Evolutionary conservation across 2,329 filamentous ascomycete genomes (phyloP).

Genomic region (Neofusicoccum sp.): DNA sequence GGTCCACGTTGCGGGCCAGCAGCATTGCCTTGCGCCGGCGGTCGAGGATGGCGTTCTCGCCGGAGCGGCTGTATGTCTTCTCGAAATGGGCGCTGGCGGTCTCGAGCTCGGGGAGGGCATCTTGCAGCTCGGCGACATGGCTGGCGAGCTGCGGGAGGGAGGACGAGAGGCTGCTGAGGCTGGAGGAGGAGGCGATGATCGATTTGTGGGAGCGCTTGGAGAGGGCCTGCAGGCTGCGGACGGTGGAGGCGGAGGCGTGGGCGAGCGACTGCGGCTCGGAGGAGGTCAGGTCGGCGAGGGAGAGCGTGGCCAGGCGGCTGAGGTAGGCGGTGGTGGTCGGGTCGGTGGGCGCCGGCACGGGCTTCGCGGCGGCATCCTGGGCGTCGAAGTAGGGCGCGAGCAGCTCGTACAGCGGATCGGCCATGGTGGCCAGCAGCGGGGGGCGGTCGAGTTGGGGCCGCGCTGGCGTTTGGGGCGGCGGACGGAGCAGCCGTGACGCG

Average conservation of each 20-base stretch:
- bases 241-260: constrained; percentile 74
- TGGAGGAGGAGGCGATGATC: constrained; percentile 76
- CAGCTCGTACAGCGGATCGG: constrained; percentile 72
- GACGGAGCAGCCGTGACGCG: constrained; percentile 1
- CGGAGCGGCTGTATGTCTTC: constrained; percentile 73
- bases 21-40: constrained; percentile 76
- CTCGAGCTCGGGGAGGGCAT: constrained; percentile 76
- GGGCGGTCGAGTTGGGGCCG: neutral
- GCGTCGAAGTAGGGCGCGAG: constrained; percentile 61
- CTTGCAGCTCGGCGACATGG: constrained; percentile 65
- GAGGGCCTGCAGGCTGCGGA: constrained; percentile 80
- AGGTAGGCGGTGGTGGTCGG: constrained; percentile 68
- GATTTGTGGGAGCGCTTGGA: constrained; percentile 86
- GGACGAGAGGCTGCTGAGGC: constrained; percentile 70
- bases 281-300: constrained; percentile 68
- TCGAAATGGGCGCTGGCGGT: constrained; percentile 77
- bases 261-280: constrained; percentile 77
- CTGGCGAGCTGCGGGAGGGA: constrained; percentile 69
- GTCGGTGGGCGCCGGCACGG: constrained; percentile 46
- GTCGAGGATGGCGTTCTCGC: constrained; percentile 63
- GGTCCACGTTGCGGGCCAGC: constrained; percentile 81
- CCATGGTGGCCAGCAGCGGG: constrained; percentile 25
- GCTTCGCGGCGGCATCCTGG: constrained; percentile 38
- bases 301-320: constrained; percentile 71
- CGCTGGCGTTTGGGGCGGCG: neutral